phyloP scores from a whole-genome alignment of 1,139 yeast genomes.

The Geotrichum candidum region DNA sequence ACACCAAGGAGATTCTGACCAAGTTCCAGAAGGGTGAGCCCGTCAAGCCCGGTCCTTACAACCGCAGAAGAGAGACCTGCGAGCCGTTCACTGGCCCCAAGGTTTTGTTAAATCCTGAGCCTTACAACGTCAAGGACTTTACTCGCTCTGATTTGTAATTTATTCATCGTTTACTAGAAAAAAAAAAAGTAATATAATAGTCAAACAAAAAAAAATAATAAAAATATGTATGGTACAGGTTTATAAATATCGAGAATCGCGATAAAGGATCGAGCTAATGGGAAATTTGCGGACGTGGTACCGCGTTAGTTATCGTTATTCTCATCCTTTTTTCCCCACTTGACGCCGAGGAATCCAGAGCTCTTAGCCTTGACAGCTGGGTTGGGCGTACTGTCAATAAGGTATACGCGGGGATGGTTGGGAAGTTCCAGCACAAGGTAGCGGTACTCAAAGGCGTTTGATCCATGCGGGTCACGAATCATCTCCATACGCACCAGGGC shows the following conservation, averaged over 20 bases:
- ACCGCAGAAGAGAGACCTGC: conserved; percentile 57
- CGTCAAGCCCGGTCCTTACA: conserved; percentile 61
- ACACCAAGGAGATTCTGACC: conserved; percentile 56
- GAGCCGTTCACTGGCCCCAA: conserved; percentile 74
- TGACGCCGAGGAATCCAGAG: conserved; percentile 68
- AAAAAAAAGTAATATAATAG: background rate
- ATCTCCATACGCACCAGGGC: conserved; percentile 19
- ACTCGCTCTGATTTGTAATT: conserved; percentile 39
- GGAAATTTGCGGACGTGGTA: background rate
- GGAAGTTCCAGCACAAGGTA: conserved; percentile 74
- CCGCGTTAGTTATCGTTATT: background rate
- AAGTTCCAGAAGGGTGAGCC: conserved; percentile 60
- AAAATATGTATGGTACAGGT: background rate
- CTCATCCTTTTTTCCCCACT: conserved; percentile 68
- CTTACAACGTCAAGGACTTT: conserved; percentile 59
- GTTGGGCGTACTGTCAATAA: conserved; percentile 51
- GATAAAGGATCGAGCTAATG: background rate
- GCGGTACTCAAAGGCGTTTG: conserved; percentile 66
- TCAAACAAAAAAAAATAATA: background rate
- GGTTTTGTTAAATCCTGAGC: conserved; percentile 54
- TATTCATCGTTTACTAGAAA: background rate
- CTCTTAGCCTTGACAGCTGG: conserved; percentile 33
- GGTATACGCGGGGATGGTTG: conserved; percentile 59
- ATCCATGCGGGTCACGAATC: conserved; percentile 40
- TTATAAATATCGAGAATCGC: background rate